Base-by-base conservation (phyloP, 176 grass and related monocot species). In the Alloteropsis semialata region DNA sequence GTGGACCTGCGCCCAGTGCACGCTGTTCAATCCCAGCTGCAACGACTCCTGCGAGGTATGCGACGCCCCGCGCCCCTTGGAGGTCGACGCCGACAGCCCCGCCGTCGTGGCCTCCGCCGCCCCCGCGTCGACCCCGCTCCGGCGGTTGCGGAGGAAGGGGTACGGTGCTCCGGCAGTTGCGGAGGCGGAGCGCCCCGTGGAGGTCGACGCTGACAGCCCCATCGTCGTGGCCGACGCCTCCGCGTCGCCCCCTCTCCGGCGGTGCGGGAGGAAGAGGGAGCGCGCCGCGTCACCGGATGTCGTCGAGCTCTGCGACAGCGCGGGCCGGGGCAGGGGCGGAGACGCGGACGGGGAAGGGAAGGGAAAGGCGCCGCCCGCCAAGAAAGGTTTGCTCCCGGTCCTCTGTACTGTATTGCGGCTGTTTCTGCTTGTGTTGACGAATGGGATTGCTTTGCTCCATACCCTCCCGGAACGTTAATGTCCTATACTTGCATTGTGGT, bases 1-100 rank as follows among this genome's bases (percentile, higher is more conserved):
- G 43, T 94, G 94, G 91, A 0, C 32, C 66, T 94, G 94, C 71
- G 42, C 27, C 61, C 9, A 27, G 18, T 97, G 91, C 89, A 84
- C 83, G 57, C 49, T 85, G 15, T 4, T 59, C 16, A 97, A 97
- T 56, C 32, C 85, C 50, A 10, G 32, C 30, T 24, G 55, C 27
- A 45, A 71, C 56, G 65, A 3, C 41, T 25, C 27, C 12, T 94
- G 94, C 85, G 22, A 22, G 34, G 6, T 74, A 12, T 97, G 94
- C 82, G 25, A 65, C 18, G 32, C 82, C 57, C 4, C 29, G 50
- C 81, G 68, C 33, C 78, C 69, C 67, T 48, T 90, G 29, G 92
- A 83, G 62, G 45, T 85, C 18, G 94, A 90, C 44, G 76, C 81
- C 80, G 82, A 82, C 44, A 79, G 68, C 46, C 82, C 69, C 75